These are phyloP conservation scores for Penicillium sp. DNA, from an alignment of 2,329 filamentous ascomycete genomes.

Conservation along the genomic window DNA sequence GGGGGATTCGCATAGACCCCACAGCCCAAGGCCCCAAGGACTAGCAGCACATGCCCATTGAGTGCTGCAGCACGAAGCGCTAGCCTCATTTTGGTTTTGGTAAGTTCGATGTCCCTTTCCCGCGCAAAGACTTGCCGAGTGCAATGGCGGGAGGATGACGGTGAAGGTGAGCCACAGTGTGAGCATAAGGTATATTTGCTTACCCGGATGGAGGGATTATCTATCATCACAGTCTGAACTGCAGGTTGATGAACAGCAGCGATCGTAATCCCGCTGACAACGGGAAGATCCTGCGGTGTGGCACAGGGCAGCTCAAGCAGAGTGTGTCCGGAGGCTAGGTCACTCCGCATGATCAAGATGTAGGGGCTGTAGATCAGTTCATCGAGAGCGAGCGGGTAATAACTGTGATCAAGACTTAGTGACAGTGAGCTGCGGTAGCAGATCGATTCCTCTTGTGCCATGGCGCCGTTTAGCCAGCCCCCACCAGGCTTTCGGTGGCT, in stretches of 20 bases:
- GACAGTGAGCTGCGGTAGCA: background rate
- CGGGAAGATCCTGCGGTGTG: background rate
- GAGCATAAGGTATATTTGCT: background rate
- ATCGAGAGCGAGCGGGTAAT: background rate
- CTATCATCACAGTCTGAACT: background rate
- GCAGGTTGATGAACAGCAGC: background rate
- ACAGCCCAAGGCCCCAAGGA: background rate
- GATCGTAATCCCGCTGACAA: background rate
- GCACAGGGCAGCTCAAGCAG: background rate
- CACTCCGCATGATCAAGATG: background rate
- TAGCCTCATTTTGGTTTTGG: background rate
- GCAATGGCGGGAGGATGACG: background rate
- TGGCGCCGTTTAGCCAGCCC: background rate
- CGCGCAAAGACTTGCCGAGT: background rate
- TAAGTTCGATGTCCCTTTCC: background rate
- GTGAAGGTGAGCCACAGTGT: background rate
- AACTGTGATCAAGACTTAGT: background rate
- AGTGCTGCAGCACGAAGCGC: background rate
- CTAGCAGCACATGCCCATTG: background rate
- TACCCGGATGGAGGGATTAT: background rate
- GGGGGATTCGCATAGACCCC: constrained; percentile 1
- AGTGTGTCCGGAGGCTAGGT: background rate
- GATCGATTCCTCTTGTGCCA: background rate
- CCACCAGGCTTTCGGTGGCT: background rate
- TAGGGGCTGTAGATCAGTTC: background rate